Percentiles rank a stretch among this genome's conserved stretches.
Conservation (phyloP, 768 basidiomycete genomes). For the Leccinum subtestaceum region DNA sequence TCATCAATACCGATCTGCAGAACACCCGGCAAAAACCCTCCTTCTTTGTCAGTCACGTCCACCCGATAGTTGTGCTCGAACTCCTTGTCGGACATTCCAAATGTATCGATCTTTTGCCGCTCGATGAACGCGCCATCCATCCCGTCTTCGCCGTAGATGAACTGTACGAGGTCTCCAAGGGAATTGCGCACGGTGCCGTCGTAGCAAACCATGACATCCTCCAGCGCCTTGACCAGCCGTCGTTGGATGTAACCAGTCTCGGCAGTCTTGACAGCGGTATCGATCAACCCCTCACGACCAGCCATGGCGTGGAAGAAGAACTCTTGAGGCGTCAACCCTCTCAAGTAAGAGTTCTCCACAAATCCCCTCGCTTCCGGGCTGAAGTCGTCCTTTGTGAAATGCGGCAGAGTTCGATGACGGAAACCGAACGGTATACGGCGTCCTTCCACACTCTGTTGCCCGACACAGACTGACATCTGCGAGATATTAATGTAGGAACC, state of each 20-base stretch:
- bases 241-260: slow-evolving; percentile 99
- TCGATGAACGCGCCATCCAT: slow-evolving; percentile 99
- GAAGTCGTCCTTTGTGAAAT: slow-evolving; percentile 98
- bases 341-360: slow-evolving; percentile 97
- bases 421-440: slow-evolving; percentile 98
- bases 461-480: slow-evolving; percentile 99
- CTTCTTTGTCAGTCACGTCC: slow-evolving; percentile 81
- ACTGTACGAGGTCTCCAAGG: slow-evolving; percentile 92
- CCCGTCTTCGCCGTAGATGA: slow-evolving; percentile 97
- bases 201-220: slow-evolving; percentile 96
- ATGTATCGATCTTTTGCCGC: slow-evolving; percentile 90
- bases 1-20: slow-evolving; percentile 89
- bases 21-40: slow-evolving; percentile 75
- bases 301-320: slow-evolving; percentile 99
- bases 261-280: slow-evolving; percentile 99
- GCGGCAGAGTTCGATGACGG: slow-evolving; percentile 92
- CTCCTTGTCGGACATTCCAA: slow-evolving; percentile 72
- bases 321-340: slow-evolving; percentile 95
- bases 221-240: slow-evolving; percentile 94
- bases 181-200: slow-evolving; percentile 98
- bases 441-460: slow-evolving; percentile 97
- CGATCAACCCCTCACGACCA: slow-evolving; percentile 97
- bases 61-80: slow-evolving; percentile 95
- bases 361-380: slow-evolving; percentile 97
- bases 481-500: slow-evolving; percentile 99